Base-by-base conservation (phyloP, 2,329 filamentous ascomycete species). In the Ambrosiella xylebori region DNA sequence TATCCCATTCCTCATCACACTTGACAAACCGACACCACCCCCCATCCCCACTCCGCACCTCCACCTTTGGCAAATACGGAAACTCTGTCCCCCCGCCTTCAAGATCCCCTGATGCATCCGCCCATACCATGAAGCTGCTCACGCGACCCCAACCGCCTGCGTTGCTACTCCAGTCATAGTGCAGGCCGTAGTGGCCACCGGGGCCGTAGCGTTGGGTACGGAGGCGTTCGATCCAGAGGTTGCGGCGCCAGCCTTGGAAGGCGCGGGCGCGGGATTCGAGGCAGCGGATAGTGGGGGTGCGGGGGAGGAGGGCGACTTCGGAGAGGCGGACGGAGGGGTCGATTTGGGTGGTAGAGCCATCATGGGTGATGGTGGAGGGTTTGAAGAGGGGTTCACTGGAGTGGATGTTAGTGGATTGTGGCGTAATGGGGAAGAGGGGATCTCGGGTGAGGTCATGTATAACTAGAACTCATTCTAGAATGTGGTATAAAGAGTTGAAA, bases 21-120 rank as follows among this genome's bases (percentile, higher is more conserved):
- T 77, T 73, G 38, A 76, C 60, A 56, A 71, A 72, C 7, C 61
- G 61, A 61, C 74, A 76, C 74, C 73, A 75, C 17, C 35, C n/a
- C 44, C 37, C 9, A 27, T 47, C 57, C 44, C 59, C 56, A 38
- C 59, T 60, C 9, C 65, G 62, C 58, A 68, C 65, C 7, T 56
- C 54, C 41, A n/a, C 54, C 1, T 71, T 73, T 5, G 70, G 67
- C 13, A 76, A 64, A 56, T 72, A 64, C 0, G 74, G 73, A 61
- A 76, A 76, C 62, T 75, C 76, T 6, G 74, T 76, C 3, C 74
- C 74, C 1, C 74, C 74, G 47, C 74, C 73, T 0, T 68, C 70
- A 15, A 72, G 67, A 44, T 71, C 70, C 7, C 47, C 53, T 5
- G 61, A 63, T 2, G 69, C 71, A 2, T 67, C 66, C 15, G 76